Evolutionary conservation across 228 moss, liverwort and hornwort genomes (phyloP).

Genomic region (Sphagnum fallax): DNA sequence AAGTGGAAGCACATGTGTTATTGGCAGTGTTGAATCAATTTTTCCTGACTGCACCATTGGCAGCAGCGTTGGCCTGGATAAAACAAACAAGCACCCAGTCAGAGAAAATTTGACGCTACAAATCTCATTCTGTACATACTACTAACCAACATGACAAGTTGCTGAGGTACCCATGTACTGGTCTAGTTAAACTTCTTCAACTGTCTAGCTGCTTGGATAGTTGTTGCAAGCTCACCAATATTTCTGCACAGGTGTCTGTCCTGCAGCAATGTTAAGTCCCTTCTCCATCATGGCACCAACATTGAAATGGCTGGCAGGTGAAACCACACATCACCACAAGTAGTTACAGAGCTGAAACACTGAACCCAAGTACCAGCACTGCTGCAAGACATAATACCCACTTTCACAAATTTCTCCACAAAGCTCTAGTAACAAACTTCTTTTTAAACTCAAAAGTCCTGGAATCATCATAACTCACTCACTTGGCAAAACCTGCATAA

Average conservation of each 20-base stretch:
- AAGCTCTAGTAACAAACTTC: too few species aligned
- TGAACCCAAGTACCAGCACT: too few species aligned
- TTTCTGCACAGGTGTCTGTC: constrained; percentile 56
- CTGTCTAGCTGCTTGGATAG: neutral
- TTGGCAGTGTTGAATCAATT: constrained; percentile 56
- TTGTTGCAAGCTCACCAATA: constrained; percentile 39
- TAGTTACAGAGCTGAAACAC: too few species aligned
- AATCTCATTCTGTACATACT: neutral
- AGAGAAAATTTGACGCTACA: neutral
- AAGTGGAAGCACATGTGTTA: constrained; percentile 50
- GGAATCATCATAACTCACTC: constrained; percentile 4
- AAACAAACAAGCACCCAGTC: neutral
- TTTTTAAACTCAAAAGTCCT: too few species aligned
- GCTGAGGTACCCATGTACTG: too few species aligned
- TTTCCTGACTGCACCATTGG: constrained; percentile 41
- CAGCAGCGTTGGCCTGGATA: constrained; percentile 41
- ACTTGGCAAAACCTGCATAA: constrained; percentile 62
- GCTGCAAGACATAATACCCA: too few species aligned
- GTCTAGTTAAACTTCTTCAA: too few species aligned
- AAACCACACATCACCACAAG: too few species aligned
- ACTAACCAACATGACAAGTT: neutral
- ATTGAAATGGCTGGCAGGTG: constrained; percentile 37
- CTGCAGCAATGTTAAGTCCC: constrained; percentile 55
- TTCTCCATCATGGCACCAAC: constrained; percentile 79
- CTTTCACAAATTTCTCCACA: too few species aligned